Percentiles rank a stretch among this genome's conserved stretches.
phyloP scores from a whole-genome alignment of 148 eudicot genomes.

The Rhododendron griersonianum region DNA sequence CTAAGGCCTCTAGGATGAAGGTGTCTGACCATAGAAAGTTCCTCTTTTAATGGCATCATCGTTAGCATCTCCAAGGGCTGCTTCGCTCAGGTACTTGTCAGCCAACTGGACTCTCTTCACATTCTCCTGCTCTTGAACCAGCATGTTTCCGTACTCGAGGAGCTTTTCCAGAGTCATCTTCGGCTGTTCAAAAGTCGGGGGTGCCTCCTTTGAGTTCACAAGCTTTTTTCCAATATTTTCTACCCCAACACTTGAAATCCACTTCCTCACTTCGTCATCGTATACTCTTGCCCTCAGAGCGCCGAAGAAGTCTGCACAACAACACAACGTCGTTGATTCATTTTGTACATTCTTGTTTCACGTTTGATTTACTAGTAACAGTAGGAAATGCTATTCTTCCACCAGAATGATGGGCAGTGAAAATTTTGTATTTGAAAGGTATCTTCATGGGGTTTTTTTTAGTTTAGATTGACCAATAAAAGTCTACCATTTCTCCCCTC shows the following conservation, averaged over 20 bases:
- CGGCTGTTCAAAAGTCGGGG: slow-evolving; percentile 30
- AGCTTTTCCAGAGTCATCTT: slow-evolving; percentile 35
- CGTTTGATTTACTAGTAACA: not conserved
- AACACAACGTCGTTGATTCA: not conserved
- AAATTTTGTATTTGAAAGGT: not conserved
- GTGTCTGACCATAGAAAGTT: slow-evolving; percentile 27
- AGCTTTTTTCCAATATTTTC: slow-evolving; percentile 33
- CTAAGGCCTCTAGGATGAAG: not conserved
- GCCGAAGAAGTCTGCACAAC: slow-evolving; percentile 36
- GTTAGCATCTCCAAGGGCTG: slow-evolving; percentile 42
- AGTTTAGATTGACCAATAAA: too few species aligned
- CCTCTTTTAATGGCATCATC: slow-evolving; percentile 35
- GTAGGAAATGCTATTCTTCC: not conserved
- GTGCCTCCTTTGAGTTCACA: slow-evolving; percentile 36
- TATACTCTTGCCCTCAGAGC: slow-evolving; percentile 42
- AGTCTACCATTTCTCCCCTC: too few species aligned
- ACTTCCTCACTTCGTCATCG: slow-evolving; percentile 40
- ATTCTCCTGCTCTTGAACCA: slow-evolving; percentile 41
- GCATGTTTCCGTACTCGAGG: slow-evolving; percentile 35
- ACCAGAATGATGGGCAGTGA: not conserved
- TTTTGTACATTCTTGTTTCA: not conserved
- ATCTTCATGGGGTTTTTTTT: not conserved
- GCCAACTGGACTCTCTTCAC: slow-evolving; percentile 40
- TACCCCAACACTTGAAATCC: slow-evolving; percentile 25
- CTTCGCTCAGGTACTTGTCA: slow-evolving; percentile 37